Evolutionary conservation across 495 filamentous ascomycete genomes (phyloP).

Genomic region (Podospora bellae-mahoneyi): DNA sequence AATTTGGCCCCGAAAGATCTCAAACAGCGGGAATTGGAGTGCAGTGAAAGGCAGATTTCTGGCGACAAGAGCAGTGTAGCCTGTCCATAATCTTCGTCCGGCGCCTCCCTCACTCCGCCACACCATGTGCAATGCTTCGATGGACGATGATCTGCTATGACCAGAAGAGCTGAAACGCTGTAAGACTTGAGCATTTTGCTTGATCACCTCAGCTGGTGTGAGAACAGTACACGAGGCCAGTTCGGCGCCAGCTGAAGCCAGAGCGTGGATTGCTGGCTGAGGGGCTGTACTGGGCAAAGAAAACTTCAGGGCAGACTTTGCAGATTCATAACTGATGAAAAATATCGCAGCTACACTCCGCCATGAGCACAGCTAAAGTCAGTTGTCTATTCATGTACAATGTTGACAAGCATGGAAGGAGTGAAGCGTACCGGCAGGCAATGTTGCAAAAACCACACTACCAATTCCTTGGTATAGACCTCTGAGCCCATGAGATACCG

Average conservation of each 20-base stretch:
- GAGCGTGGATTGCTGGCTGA: conserved; percentile 60
- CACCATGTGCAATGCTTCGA: conserved; percentile 44
- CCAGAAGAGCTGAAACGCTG: conserved; percentile 20
- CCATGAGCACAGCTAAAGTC: background rate
- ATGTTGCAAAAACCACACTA: conserved; percentile 80
- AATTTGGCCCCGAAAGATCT: conserved; percentile 52
- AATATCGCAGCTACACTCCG: conserved; percentile 67
- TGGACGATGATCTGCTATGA: conserved; percentile 36
- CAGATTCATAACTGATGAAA: conserved; percentile 82
- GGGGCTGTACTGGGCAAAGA: conserved; percentile 47
- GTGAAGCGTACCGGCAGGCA: conserved; percentile 66
- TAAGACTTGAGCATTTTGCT: conserved; percentile 85
- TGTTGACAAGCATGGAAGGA: background rate
- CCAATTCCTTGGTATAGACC: conserved; percentile 88
- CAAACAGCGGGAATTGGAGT: conserved; percentile 84
- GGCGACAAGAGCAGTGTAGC: conserved; percentile 74
- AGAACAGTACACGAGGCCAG: conserved; percentile 79
- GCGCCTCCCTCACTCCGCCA: conserved; percentile 28
- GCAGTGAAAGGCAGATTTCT: conserved; percentile 85
- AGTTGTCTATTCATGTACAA: background rate
- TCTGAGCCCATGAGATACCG: conserved; percentile 57
- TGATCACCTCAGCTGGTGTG: conserved; percentile 86
- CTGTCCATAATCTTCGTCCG: conserved; percentile 57
- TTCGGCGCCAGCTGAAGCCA: conserved; percentile 71
- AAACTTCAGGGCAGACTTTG: conserved; percentile 53